Conservation (phyloP, 1,284 basidiomycete genomes). For the Chondrostereum purpureum region DNA sequence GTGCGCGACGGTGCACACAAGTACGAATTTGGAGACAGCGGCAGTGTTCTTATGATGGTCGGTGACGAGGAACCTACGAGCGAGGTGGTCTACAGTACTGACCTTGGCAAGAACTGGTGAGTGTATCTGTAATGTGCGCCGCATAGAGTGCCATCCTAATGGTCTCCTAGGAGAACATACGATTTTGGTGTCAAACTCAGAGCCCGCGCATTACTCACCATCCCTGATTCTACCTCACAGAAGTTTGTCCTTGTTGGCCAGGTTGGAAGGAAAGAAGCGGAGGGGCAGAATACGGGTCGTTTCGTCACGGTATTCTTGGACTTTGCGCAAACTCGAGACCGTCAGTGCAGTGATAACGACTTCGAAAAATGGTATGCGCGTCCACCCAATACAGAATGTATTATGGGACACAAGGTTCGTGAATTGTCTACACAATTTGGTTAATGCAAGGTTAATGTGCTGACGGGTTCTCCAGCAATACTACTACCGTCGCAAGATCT, state of each 20-base stretch:
- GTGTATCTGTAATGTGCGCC: slow-evolving; percentile 23
- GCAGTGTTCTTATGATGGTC: slow-evolving; percentile 79
- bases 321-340: slow-evolving; percentile 66
- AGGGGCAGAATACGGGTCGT: slow-evolving; percentile 47
- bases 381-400: slow-evolving; percentile 61
- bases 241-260: slow-evolving; percentile 86
- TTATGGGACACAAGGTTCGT: slow-evolving; percentile 90
- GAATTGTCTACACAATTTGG: slow-evolving; percentile 3
- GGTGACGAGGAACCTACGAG: slow-evolving; percentile 84
- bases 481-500: slow-evolving; percentile 81
- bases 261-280: slow-evolving; percentile 54
- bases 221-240: slow-evolving; percentile 90
- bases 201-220: slow-evolving; percentile 73
- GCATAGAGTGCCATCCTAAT: slow-evolving; percentile 1
- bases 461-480: slow-evolving; percentile 62
- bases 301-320: slow-evolving; percentile 81
- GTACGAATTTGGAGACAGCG: slow-evolving; percentile 93
- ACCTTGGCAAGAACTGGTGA: slow-evolving; percentile 82
- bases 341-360: slow-evolving; percentile 70
- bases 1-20: slow-evolving; percentile 75
- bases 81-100: slow-evolving; percentile 74
- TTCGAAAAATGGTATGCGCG: slow-evolving; percentile 90
- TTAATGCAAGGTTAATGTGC: not conserved
- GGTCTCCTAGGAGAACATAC: slow-evolving; percentile 62
- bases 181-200: slow-evolving; percentile 69